phyloP scores from a whole-genome alignment of 768 basidiomycete genomes.

The Lactarius evosmus region DNA sequence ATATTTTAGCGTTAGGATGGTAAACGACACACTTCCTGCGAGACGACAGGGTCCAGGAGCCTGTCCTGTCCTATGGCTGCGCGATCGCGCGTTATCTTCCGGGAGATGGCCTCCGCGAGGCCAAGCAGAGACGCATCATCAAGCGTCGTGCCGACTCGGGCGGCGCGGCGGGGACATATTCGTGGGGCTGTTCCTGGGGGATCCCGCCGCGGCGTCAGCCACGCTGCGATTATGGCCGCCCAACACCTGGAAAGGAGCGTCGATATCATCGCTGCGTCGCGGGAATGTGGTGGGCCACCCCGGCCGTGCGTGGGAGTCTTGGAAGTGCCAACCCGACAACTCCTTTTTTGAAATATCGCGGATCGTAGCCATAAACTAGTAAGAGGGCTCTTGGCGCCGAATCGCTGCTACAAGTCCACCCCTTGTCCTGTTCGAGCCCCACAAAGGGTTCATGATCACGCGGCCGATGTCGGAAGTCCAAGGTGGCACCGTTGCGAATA shows the following conservation, averaged over 20 bases:
- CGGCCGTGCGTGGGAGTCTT: conserved; percentile 16
- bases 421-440: neutral
- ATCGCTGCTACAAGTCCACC: neutral
- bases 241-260: conserved; percentile 6
- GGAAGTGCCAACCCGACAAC: neutral
- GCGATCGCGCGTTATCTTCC: conserved; percentile 6
- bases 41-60: neutral
- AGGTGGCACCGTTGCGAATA: neutral
- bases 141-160: neutral
- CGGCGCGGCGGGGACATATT: neutral
- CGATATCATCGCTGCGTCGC: conserved; percentile 6
- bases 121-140: conserved; percentile 8
- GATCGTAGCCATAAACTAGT: neutral
- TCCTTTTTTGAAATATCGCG: conserved; percentile 2
- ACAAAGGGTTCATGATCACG: neutral
- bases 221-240: neutral
- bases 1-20: neutral
- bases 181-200: neutral
- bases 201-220: neutral
- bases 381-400: neutral
- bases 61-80: neutral
- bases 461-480: neutral
- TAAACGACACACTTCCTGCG: conserved; percentile 14
- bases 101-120: conserved; percentile 11
- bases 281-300: neutral